Evolutionary conservation across 805 yeast genomes (phyloP).

Genomic region (Ogataea ganodermae): DNA sequence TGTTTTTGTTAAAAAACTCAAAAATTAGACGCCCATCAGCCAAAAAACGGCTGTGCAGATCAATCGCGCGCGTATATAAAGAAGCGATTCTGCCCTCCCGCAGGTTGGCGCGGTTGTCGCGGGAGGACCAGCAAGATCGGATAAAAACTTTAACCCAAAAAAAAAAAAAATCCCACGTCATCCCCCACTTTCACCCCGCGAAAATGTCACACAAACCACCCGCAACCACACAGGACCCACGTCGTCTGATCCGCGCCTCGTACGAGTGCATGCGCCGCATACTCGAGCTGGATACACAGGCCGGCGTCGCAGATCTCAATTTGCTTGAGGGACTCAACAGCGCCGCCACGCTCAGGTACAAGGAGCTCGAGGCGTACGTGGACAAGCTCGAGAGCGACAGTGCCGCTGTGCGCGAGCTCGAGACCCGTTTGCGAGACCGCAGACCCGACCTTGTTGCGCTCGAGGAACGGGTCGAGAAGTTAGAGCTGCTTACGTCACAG

Average conservation of each 20-base stretch:
- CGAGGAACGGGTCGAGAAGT: slow-evolving; percentile 39
- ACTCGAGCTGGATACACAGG: slow-evolving; percentile 36
- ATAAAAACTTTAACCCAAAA: neutral
- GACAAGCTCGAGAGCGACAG: slow-evolving; percentile 26
- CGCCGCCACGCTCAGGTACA: slow-evolving; percentile 55
- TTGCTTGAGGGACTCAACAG: slow-evolving; percentile 57
- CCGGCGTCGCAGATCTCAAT: slow-evolving; percentile 44
- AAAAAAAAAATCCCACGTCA: neutral
- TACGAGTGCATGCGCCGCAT: slow-evolving; percentile 37
- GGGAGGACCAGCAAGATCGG: neutral
- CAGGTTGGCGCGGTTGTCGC: too few species aligned
- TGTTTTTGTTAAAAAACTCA: neutral
- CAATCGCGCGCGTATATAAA: slow-evolving; percentile 1
- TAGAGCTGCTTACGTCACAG: slow-evolving; percentile 53
- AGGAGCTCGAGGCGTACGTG: slow-evolving; percentile 45
- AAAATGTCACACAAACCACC: slow-evolving; percentile 1
- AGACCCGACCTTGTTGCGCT: slow-evolving; percentile 29
- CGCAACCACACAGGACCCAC: slow-evolving; percentile 23
- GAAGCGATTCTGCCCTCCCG: neutral
- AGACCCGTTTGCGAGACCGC: slow-evolving; percentile 7
- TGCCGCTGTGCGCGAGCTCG: slow-evolving; percentile 10
- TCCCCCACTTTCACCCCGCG: neutral
- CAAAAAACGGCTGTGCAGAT: neutral
- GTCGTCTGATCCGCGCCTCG: slow-evolving; percentile 28
- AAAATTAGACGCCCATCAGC: slow-evolving; percentile 3